These are phyloP conservation scores for Cordyceps cicadae DNA, from an alignment of 2,329 filamentous ascomycete genomes.

Conservation along the genomic window DNA sequence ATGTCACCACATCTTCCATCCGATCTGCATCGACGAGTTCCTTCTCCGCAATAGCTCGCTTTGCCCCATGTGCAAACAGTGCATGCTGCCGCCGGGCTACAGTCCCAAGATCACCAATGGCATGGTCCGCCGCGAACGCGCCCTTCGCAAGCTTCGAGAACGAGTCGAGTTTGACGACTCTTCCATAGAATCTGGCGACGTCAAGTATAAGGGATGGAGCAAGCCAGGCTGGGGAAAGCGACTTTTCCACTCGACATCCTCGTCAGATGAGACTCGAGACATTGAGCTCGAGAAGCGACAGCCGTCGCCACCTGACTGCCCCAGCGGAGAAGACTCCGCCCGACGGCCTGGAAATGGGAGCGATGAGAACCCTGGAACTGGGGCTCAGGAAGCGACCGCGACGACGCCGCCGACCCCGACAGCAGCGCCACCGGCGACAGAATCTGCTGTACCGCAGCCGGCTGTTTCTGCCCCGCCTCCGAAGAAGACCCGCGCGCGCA, in stretches of 20 bases:
- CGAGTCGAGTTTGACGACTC: conserved; percentile 37
- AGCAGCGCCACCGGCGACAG: background rate
- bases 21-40: conserved; percentile 83
- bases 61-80: conserved; percentile 85
- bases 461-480: conserved; percentile 8
- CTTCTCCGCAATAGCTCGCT: conserved; percentile 70
- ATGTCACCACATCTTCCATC: conserved; percentile 90
- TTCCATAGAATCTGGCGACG: conserved; percentile 25
- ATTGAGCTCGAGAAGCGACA: conserved; percentile 7
- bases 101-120: conserved; percentile 68
- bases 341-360: background rate
- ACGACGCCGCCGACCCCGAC: background rate
- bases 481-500: conserved; percentile 13
- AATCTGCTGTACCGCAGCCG: background rate
- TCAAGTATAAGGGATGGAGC: conserved; percentile 27
- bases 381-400: background rate
- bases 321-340: background rate
- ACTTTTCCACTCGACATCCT: conserved; percentile 23
- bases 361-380: background rate
- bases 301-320: background rate
- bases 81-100: conserved; percentile 61
- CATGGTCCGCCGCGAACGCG: conserved; percentile 76
- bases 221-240: conserved; percentile 19
- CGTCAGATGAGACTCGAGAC: conserved; percentile 14
- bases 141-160: conserved; percentile 53